Base-by-base conservation (phyloP, 495 filamentous ascomycete genomes). In the Trichodelitschia bisporula region DNA sequence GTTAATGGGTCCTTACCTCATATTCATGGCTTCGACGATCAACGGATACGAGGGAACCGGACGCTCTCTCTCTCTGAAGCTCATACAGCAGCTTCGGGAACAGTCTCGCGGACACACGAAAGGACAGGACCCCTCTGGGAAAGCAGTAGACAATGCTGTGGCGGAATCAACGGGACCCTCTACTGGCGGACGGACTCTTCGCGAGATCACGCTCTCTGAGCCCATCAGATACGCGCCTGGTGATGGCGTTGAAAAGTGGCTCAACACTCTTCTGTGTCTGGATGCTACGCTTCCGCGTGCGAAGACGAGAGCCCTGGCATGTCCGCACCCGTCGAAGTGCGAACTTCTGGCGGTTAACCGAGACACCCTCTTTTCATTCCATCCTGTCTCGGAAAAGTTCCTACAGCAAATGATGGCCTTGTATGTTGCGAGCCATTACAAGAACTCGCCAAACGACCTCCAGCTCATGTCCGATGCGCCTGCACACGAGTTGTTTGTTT, bases 21-120 rank as follows among this genome's bases (percentile, higher is more conserved):
- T 95, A 2, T 99, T 99, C 56, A 99, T 99, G 89, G 80, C 89
- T 3, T 95, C 86, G 1, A 99, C 89, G 10, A 92, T 99, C 53
- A 95, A 92, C 43, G 89, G 89, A 31, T 99, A 99, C 45, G 89
- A 99, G 54, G 89, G 89, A 38, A 99, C 89, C 2, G 89, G 89
- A 18, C 65, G 89, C 23, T 93, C 84, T 1, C 60, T 99, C 1
- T 95, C 89, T 2, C 52, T 99, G 25, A 99, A 99, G 52, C 60
- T 99, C 36, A 95, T 99, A 37, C 83, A 93, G 42, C 89, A 99
- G 50, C 67, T 99, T 19, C 72, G 89, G 29, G 86, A 99, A 41
- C 80, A 95, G 44, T 86, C 86, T 13, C 56, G 72, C 36, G 65
- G 68, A 15, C 53, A 50, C 34, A 33, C 40, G 15, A 54, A 49